Evolutionary conservation across 768 basidiomycete species (phyloP).

Genomic region (Leccinellum luteum): DNA sequence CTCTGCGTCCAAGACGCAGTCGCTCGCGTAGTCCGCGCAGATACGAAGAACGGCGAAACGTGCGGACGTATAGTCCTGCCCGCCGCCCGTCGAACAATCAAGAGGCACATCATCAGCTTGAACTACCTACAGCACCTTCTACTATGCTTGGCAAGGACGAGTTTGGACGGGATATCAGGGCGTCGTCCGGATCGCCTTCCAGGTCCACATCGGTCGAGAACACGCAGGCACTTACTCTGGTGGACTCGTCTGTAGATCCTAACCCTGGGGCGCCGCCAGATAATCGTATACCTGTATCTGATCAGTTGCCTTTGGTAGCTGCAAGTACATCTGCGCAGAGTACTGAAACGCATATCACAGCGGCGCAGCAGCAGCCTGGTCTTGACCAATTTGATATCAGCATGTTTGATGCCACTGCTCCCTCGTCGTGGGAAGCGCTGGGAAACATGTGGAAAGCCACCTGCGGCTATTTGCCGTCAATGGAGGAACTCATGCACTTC

Average conservation of each 20-base stretch:
- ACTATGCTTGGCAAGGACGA: conserved; percentile 66
- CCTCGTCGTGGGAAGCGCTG: conserved; percentile 77
- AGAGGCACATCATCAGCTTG: conserved; percentile 25
- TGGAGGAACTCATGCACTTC: conserved; percentile 76
- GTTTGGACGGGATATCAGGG: conserved; percentile 80
- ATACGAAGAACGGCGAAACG: conserved; percentile 47
- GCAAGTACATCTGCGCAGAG: conserved; percentile 56
- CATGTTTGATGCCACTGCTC: conserved; percentile 70
- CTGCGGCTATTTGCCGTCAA: conserved; percentile 64
- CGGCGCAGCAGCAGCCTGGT: conserved; percentile 43
- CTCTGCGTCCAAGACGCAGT: conserved; percentile 52
- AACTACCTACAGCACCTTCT: conserved; percentile 21
- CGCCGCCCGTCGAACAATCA: conserved; percentile 39
- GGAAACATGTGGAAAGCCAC: conserved; percentile 75
- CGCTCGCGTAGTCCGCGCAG: conserved; percentile 77
- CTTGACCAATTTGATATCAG: conserved; percentile 68
- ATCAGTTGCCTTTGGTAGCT: conserved; percentile 44
- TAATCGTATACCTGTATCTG: conserved; percentile 46
- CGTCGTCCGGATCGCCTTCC: conserved; percentile 41
- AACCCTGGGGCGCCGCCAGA: conserved; percentile 43
- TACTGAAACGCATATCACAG: conserved; percentile 35
- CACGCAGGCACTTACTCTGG: conserved; percentile 28
- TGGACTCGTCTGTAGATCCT: conserved; percentile 40
- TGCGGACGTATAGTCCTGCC: conserved; percentile 61
- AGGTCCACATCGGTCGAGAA: conserved; percentile 27